phyloP scores from a whole-genome alignment of 2,329 filamentous ascomycete species.

The Trichoderma sp. region DNA sequence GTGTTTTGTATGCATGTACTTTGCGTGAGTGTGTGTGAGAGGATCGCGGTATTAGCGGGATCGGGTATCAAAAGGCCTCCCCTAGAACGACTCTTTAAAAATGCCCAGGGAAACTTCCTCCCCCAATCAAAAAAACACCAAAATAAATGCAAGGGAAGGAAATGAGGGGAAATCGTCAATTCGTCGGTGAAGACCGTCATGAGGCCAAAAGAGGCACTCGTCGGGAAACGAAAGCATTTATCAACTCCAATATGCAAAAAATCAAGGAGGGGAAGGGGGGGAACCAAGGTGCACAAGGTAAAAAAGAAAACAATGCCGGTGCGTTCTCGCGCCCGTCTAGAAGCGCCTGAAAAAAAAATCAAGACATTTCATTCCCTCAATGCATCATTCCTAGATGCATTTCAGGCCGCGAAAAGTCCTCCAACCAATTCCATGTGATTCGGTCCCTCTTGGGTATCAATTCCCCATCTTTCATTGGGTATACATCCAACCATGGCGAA shows the following conservation, averaged over 20 bases:
- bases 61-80: conserved; percentile 13
- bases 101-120: conserved; percentile 1
- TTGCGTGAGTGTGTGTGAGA: not conserved
- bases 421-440: not conserved
- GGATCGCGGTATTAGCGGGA: not conserved
- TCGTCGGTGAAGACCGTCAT: not conserved
- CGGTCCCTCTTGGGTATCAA: conserved; percentile 12
- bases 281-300: not conserved
- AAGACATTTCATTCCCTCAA: not conserved
- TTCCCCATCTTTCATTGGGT: not conserved
- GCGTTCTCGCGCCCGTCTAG: not conserved
- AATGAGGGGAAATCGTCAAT: not conserved
- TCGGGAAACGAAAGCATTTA: not conserved
- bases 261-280: not conserved
- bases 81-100: not conserved
- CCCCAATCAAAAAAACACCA: not conserved
- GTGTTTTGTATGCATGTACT: not conserved
- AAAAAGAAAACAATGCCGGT: not conserved
- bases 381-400: not conserved
- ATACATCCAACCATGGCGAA: not conserved
- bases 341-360: not conserved
- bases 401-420: not conserved
- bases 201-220: not conserved
- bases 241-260: not conserved
- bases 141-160: not conserved